Evolutionary conservation across 352 stramenopile species (phyloP), one percentile per base, ranked within the genome.

Genomic region (Phytophthora sansomeana): DNA sequence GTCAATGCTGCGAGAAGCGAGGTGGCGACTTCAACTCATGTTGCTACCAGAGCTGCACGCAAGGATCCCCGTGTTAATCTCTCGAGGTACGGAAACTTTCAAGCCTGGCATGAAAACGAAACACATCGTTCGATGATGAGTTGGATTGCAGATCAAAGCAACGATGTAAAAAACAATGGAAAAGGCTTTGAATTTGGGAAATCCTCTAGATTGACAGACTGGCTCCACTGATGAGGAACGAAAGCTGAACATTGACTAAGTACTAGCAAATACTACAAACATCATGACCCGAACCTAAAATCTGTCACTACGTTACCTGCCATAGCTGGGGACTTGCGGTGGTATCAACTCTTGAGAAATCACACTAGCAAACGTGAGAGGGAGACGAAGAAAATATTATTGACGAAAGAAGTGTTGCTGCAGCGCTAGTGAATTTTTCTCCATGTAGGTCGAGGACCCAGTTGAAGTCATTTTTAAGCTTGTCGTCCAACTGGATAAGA

Each of bases 221-320:
- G 16, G 55, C 32, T 6, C 55, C 32, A 7, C 46, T 33, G 33
- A 63, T 63, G 17, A 63, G 35, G 28, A 55, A 63, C 5, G 55
- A 47, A 9, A 44, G 42, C 32, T 63, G 55, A 6, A 29, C 11
- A 63, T 4, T 11, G 55, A 39, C 16, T 24, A 41, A 13, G 30
- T 17, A 29, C 48, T 35, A 8, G 55, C 48, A 43, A 33, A 32
- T n/a, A n/a, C n/a, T 7, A 28, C 32, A 14, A 63, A 21, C 2
- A 63, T 14, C n/a, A 35, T 51, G 3, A 46, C 43, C n/a, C 60
- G 60, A 28, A 56, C 47, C 60, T 44, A 69, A 21, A 62, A 56
- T 6, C 60, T 52, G n/a, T 63, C 41, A 19, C 63, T 69, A 6
- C 26, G 17, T 35, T 33, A 32, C 51, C 46, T 56, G 2, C 60